These are phyloP conservation scores for Endotrypanum monterogeii DNA, from an alignment of 208 protist species.

Conservation along the genomic window DNA sequence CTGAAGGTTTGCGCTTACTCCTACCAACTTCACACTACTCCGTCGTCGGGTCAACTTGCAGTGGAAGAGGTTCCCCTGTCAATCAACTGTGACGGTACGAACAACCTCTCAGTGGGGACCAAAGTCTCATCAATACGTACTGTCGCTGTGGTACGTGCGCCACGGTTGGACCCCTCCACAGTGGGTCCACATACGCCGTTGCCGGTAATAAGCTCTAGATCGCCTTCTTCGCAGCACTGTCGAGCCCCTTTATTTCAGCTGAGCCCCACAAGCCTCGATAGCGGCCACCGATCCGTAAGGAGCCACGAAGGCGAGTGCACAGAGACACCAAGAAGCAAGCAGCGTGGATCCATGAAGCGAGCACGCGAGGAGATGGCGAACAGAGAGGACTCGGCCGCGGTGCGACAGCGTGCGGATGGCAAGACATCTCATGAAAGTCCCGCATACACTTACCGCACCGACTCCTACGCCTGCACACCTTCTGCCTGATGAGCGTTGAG, in stretches of 20 bases:
- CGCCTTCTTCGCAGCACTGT: neutral
- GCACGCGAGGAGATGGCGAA: slow-evolving; percentile 20
- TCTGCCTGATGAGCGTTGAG: neutral
- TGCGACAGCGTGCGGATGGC: slow-evolving; percentile 2
- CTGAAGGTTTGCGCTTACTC: neutral
- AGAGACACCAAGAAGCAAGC: slow-evolving; percentile 5
- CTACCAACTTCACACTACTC: slow-evolving; percentile 25
- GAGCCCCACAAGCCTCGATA: slow-evolving; percentile 2
- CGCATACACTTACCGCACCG: too few species aligned
- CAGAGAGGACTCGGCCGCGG: neutral
- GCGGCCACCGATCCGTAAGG: neutral
- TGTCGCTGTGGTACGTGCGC: slow-evolving; percentile 2
- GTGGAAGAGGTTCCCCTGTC: neutral
- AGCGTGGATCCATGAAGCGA: slow-evolving; percentile 30
- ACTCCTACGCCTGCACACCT: neutral
- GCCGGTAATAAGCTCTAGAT: neutral
- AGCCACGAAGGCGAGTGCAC: neutral
- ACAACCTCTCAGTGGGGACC: neutral
- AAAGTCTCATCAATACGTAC: neutral
- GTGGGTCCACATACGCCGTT: slow-evolving; percentile 10
- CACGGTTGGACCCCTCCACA: too few species aligned
- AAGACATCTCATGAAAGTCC: neutral
- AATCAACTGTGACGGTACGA: neutral
- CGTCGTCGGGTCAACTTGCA: slow-evolving; percentile 1
- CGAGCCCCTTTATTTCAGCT: neutral